Base-by-base conservation (phyloP, 345 rosid genomes). In the Cardamine chenopodiifolia region DNA sequence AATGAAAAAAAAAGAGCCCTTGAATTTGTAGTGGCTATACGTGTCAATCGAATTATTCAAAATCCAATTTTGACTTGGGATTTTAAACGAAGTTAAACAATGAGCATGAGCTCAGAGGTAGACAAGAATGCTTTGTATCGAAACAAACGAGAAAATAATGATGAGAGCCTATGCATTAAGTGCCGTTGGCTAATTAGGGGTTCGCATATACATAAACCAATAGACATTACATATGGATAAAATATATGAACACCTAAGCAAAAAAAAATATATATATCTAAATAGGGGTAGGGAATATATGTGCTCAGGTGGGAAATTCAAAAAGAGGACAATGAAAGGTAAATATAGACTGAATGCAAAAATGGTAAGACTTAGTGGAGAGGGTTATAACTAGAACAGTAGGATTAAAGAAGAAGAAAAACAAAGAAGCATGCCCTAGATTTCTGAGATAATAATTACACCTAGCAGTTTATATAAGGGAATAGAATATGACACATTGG, bases 361-460 rank as follows among this genome's bases (percentile, higher is more conserved):
- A 66, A 78, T 49, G 62, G 72, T 8, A 71, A 39, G 76, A 31
- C 31, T 49, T 60, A 66, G 62, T 64, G 80, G 66, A 58, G 62
- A 49, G 40, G 62, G 34, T 18, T 62, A 68, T 26, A 1, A 53
- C 6, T 61, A 44, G 34, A 40, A 32, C 48, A 32, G 34, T 10
- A 67, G 42, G 19, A 40, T 22, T 28, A 55, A 62, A 70, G 64
- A 44, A 60, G 22, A 44, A 72, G 14, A 34, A 35, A 78, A 62
- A 31, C 64, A 78, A 66, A 67, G 65, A 66, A 73, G 78, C 82
- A 78, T 73, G 82, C 78, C 74, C 71, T 68, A 73, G 74, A 78
- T 68, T 68, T 73, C 58, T 61, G 74, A 73, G 47, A 14, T 68
- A 61, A 78, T 78, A 66, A 78, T 78, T 72, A 78, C 65, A 78